Evolutionary conservation across 805 yeast species (phyloP).

Genomic region (Cyberlindnera amylophila): DNA sequence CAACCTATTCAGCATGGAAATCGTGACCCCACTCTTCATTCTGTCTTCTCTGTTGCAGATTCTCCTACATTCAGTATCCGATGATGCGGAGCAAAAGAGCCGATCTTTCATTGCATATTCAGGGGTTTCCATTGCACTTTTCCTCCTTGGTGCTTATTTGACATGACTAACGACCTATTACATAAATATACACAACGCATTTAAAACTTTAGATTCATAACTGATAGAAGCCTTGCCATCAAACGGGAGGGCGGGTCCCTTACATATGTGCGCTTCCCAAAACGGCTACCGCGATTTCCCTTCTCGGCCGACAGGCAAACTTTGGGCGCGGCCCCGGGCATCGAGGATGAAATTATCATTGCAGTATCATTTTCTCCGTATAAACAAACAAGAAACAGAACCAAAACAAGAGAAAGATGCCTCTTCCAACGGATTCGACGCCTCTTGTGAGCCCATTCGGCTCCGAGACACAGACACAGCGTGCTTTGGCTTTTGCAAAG

Average conservation of each 20-base stretch:
- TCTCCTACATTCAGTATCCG: conserved; percentile 11
- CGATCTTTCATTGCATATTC: conserved; percentile 4
- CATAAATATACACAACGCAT: background rate
- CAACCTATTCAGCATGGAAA: conserved; percentile 26
- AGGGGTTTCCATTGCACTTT: conserved; percentile 16
- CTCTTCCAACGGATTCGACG: conserved; percentile 5
- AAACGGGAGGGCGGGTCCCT: no score
- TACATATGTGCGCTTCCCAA: no score
- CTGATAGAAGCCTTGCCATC: no score
- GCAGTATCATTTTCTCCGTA: no score
- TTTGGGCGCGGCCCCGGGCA: no score
- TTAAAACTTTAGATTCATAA: no score
- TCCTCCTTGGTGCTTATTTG: conserved; percentile 22
- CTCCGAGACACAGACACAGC: conserved; percentile 5
- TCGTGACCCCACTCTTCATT: conserved; percentile 31
- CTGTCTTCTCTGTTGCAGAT: conserved; percentile 14
- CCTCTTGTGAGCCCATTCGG: conserved; percentile 13
- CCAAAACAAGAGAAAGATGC: conserved; percentile 5
- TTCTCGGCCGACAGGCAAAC: no score
- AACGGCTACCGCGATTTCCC: no score
- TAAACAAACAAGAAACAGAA: no score
- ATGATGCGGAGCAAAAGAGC: conserved; percentile 4
- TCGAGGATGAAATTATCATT: no score
- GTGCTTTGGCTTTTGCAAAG: conserved; percentile 25
- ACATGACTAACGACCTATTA: conserved; percentile 11